phyloP scores from a whole-genome alignment of 208 protist species.

The Acanthamoeba healyi region DNA sequence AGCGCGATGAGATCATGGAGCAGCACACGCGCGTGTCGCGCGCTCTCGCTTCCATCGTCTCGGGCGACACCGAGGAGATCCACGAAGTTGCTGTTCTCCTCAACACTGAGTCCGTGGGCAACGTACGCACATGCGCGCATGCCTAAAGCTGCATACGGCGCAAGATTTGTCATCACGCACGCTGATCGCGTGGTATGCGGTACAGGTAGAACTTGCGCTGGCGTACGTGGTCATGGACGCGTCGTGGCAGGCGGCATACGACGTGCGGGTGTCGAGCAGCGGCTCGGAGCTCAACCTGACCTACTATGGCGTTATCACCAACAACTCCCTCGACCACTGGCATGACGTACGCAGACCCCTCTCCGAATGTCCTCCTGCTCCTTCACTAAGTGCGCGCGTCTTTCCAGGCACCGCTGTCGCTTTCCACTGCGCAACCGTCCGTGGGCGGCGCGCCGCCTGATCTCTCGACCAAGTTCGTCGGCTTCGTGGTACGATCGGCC shows the following conservation, averaged over 20 bases:
- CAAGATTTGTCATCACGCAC: too few species aligned
- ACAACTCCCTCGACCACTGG: conserved; percentile 25
- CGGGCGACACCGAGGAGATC: not conserved
- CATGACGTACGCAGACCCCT: conserved; percentile 38
- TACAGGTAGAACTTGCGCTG: not conserved
- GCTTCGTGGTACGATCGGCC: conserved; percentile 3
- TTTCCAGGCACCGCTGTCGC: not conserved
- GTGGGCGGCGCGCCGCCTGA: conserved; percentile 1
- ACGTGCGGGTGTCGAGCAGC: not conserved
- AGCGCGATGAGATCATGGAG: too few species aligned
- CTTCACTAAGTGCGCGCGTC: too few species aligned
- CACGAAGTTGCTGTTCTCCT: conserved; percentile 15
- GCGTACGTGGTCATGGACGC: conserved; percentile 1
- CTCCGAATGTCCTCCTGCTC: too few species aligned
- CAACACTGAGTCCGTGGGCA: not conserved
- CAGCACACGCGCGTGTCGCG: too few species aligned
- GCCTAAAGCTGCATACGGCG: too few species aligned
- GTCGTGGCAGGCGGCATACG: not conserved
- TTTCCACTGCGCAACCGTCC: conserved; percentile 4
- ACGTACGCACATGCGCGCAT: not conserved
- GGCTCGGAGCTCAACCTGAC: not conserved
- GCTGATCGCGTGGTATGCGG: too few species aligned
- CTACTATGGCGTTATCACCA: conserved; percentile 34
- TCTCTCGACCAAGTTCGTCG: conserved; percentile 24
- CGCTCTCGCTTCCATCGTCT: too few species aligned